Evolutionary conservation across 1,139 yeast species (phyloP).

Genomic region (Blastobotrys raffinosifermentans): DNA sequence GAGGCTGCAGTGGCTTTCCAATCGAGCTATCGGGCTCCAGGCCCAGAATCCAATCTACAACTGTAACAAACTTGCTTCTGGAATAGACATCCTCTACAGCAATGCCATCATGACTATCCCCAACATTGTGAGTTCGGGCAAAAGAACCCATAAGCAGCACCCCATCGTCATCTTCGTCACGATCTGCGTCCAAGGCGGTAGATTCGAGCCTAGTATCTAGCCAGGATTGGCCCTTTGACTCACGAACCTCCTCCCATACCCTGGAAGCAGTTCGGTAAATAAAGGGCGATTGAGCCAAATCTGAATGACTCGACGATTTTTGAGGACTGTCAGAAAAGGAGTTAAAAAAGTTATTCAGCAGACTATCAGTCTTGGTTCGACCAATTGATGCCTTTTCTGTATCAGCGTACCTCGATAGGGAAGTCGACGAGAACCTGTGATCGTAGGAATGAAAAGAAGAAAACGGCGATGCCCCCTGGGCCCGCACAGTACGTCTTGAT

Average conservation of each 20-base stretch:
- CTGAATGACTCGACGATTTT: background rate
- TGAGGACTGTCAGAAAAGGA: background rate
- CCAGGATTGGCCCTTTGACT: conserved; percentile 26
- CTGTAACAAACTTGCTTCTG: conserved; percentile 20
- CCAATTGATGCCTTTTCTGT: background rate
- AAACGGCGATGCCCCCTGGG: no score
- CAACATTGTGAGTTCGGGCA: conserved; percentile 13
- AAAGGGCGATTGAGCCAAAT: background rate
- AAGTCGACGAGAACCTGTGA: conserved; percentile 10
- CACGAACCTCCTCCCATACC: conserved; percentile 27
- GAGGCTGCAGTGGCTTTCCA: conserved; percentile 1
- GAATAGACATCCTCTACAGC: conserved; percentile 14
- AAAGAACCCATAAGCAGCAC: conserved; percentile 15
- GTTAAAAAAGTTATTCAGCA: background rate
- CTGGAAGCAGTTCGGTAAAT: conserved; percentile 25
- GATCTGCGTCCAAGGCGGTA: conserved; percentile 13
- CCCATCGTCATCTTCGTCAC: conserved; percentile 15
- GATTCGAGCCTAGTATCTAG: conserved; percentile 19
- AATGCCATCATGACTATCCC: conserved; percentile 14
- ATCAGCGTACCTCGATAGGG: conserved; percentile 7
- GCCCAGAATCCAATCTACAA: conserved; percentile 29
- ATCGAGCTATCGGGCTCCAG: conserved; percentile 15
- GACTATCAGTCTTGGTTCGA: background rate
- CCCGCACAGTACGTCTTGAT: no score
- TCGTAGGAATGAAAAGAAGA: conserved; percentile 14